Conservation (phyloP, 176 grass and related monocot genomes). For the Cymbopogon citratus region DNA sequence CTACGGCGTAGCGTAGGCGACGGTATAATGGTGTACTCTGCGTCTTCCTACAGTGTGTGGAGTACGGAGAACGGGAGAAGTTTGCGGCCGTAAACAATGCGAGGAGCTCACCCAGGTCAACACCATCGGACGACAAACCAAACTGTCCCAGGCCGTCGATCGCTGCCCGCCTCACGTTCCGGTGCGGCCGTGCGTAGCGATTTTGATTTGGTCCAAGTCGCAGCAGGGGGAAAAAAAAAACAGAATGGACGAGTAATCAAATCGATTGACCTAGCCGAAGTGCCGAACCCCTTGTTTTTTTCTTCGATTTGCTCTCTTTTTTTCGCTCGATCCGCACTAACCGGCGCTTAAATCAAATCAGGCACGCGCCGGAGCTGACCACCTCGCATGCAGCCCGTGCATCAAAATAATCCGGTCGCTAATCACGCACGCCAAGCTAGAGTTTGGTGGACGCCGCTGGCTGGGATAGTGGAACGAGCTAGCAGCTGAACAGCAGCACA, state of each 20-base stretch:
- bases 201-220: background rate
- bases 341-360: background rate
- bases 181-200: background rate
- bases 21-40: background rate
- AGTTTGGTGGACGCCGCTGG: background rate
- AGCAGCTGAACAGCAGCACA: background rate
- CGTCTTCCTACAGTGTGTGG: background rate
- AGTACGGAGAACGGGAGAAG: background rate
- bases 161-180: conserved; percentile 1
- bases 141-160: conserved; percentile 18
- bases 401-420: background rate
- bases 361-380: background rate
- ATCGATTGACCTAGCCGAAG: conserved; percentile 6
- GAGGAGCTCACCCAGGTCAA: background rate
- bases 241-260: background rate
- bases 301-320: background rate
- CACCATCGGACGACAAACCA: background rate
- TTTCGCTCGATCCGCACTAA: conserved; percentile 33
- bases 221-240: background rate
- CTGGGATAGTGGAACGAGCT: background rate
- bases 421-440: conserved; percentile 25
- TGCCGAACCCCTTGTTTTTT: background rate
- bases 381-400: background rate
- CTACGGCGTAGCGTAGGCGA: conserved; percentile 26
- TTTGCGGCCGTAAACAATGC: background rate